Evolutionary conservation across 2,329 filamentous ascomycete genomes (phyloP).

Genomic region (Helotiales sp.): DNA sequence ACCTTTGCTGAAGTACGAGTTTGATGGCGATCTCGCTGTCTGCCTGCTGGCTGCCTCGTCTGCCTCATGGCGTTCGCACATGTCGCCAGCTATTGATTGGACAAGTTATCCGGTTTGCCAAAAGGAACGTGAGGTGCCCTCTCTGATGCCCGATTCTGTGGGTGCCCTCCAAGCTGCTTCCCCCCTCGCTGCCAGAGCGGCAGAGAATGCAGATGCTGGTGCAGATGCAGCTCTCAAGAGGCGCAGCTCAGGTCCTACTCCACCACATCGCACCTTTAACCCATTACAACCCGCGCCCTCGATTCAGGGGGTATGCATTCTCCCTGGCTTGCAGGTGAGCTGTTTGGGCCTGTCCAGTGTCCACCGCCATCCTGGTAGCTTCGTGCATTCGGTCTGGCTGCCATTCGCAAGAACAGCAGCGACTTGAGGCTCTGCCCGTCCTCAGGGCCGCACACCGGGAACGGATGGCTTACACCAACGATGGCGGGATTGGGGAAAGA

Average conservation of each 20-base stretch:
- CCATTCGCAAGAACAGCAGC: too few relatives aligned
- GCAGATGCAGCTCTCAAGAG: not conserved
- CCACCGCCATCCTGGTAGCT: not conserved
- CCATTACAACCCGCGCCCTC: not conserved
- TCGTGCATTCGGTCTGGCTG: slow-evolving; percentile 1
- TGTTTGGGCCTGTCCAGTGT: slow-evolving; percentile 9
- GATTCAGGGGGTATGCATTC: slow-evolving; percentile 13
- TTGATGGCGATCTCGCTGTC: not conserved
- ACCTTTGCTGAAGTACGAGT: not conserved
- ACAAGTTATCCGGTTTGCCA: not conserved
- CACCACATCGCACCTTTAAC: not conserved
- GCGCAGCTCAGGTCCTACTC: slow-evolving; percentile 14
- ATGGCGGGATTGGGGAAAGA: not conserved
- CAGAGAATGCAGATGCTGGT: slow-evolving; percentile 1
- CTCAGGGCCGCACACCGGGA: slow-evolving; percentile 7
- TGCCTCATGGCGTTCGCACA: slow-evolving; percentile 10
- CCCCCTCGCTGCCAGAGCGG: not conserved
- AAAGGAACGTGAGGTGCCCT: not conserved
- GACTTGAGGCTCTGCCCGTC: slow-evolving; percentile 13
- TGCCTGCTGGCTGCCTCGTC: slow-evolving; percentile 25
- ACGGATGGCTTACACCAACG: not conserved
- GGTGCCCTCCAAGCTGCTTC: too few relatives aligned
- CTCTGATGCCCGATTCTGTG: not conserved
- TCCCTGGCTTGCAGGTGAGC: slow-evolving; percentile 7
- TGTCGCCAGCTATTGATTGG: not conserved